A percentile compares a stretch with the other conserved stretches of the same genome.
These are phyloP conservation scores for Metrosideros polymorpha DNA, from an alignment of 441 rosid species.

Conservation along the genomic window DNA sequence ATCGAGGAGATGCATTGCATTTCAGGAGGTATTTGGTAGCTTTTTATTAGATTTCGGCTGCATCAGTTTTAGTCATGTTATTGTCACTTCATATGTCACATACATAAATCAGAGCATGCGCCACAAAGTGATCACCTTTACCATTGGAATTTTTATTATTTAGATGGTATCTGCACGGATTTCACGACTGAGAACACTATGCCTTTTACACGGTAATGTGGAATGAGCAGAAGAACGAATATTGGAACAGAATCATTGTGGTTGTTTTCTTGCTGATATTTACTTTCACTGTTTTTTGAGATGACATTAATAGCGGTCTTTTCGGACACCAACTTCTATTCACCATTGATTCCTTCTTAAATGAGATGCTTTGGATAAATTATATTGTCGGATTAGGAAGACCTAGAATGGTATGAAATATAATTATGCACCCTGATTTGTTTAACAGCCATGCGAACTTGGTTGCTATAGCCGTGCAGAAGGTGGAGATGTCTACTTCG, in stretches of 20 bases:
- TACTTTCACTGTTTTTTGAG: not conserved
- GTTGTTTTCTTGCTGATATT: not conserved
- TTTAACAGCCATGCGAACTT: conserved; percentile 76
- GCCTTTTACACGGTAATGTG: not conserved
- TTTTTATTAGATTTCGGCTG: not conserved
- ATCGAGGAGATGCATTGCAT: conserved; percentile 62
- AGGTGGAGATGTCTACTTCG: conserved; percentile 74
- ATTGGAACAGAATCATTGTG: not conserved
- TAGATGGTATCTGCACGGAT: not conserved
- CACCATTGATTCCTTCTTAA: not conserved
- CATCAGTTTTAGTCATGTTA: not conserved
- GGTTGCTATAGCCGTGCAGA: conserved; percentile 82
- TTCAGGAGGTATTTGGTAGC: conserved; percentile 62
- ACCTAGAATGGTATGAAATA: not conserved
- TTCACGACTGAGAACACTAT: not conserved
- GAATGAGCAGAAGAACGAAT: not conserved
- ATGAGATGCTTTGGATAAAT: not conserved
- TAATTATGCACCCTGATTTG: not conserved
- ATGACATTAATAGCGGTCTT: not conserved
- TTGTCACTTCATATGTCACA: not conserved
- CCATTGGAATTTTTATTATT: not conserved
- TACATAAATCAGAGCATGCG: not conserved
- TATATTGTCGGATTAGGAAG: not conserved
- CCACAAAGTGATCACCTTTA: not conserved
- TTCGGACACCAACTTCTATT: not conserved